Evolutionary conservation across 805 yeast species (phyloP), one percentile per base, ranked within the genome.

Genomic region (Wickerhamiella azyma): DNA sequence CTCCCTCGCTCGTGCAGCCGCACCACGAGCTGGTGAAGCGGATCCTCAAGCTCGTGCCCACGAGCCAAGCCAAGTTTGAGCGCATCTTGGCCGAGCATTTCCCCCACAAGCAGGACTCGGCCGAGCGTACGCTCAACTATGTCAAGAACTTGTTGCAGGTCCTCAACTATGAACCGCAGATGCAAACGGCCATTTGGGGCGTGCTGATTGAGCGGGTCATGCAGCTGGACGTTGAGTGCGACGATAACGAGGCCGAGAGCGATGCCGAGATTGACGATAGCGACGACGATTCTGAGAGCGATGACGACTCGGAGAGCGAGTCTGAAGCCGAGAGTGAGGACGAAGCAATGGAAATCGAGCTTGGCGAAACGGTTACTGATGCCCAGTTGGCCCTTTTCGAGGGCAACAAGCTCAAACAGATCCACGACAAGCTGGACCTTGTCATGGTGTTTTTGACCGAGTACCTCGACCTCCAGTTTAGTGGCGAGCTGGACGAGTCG

Each of bases 181-280:
- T 86, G 52, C 77, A 79, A 53, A 72, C 72, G 52, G 76, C 76
- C 40, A 70, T 84, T 6, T 88, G 96, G 96, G 79, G 81, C 18
- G 62, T 84, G 48, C 69, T 88, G 13, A 67, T 86, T 35, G 95
- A 89, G 61, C 75, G 78, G 50, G 72, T 83, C 47, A 85, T 92
- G 49, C 82, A 84, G 52, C 68, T 92, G 40, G 98, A 89, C 63
- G 96, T 88, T 5, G 97, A 86, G 61, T 68, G 88, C 48, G 95
- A 85, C 57, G 85, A 84, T 58, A 92, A 82, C 55, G 65, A 85
- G 48, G 80, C 73, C 24, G 73, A 75, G 10, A 79, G 74, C 7
- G 77, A 71, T 9, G 65, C 58, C 9, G 75, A 66, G 8, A 70
- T 63, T 2, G 64, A 57, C 1, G 67, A 60, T 2, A 64, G 57